Evolutionary conservation across 139 green algal genomes (phyloP).

Genomic region (Zygnema cylindricum): DNA sequence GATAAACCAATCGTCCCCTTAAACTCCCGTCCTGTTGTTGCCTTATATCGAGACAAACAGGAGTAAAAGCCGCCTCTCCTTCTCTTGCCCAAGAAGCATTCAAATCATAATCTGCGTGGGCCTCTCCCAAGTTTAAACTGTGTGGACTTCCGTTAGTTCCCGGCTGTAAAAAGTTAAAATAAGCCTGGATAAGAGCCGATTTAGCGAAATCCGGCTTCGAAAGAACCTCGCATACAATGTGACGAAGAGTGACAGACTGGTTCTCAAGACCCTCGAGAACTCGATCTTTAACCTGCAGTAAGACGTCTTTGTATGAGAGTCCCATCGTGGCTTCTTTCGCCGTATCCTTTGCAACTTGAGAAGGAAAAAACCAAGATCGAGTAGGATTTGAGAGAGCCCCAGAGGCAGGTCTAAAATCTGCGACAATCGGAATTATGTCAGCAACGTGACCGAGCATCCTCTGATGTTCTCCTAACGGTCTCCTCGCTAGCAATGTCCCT

Average conservation of each 20-base stretch:
- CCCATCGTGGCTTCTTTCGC: not conserved
- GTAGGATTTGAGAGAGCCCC: conserved; percentile 1
- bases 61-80: conserved; percentile 21
- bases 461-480: conserved; percentile 26
- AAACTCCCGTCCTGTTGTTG: conserved; percentile 17
- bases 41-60: conserved; percentile 7
- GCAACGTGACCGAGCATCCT: conserved; percentile 33
- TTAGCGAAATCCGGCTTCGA: conserved; percentile 22
- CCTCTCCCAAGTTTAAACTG: not conserved
- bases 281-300: conserved; percentile 26
- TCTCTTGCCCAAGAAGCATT: conserved; percentile 8
- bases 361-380: not conserved
- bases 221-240: conserved; percentile 33
- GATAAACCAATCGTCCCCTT: conserved; percentile 26
- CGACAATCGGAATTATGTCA: conserved; percentile 23
- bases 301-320: not conserved
- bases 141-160: conserved; percentile 17
- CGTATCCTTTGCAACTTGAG: not conserved
- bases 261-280: conserved; percentile 28
- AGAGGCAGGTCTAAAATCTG: conserved; percentile 6
- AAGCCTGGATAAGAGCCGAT: conserved; percentile 19
- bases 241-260: conserved; percentile 24
- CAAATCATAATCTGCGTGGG: conserved; percentile 13
- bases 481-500: conserved; percentile 11
- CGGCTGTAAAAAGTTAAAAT: conserved; percentile 36